Base-by-base conservation (phyloP, 2,329 filamentous ascomycete genomes). In the Trichophyton rubrum region DNA sequence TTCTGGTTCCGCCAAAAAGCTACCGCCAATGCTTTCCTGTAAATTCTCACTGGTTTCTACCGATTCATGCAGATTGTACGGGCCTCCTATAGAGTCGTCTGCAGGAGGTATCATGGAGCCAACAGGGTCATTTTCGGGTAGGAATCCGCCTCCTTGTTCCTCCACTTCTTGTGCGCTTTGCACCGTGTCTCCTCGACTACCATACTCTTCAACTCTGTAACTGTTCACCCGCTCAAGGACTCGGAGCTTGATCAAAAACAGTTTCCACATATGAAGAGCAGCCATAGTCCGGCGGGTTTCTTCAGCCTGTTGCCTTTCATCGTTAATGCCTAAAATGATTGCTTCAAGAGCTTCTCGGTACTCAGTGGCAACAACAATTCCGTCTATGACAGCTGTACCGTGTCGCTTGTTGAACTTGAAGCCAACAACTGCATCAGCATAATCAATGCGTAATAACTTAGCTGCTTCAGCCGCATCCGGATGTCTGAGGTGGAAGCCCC, bases 351-450 rank as follows among this genome's bases (percentile, higher is more conserved):
- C 90, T 60, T 91, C 88, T 6, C 77, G 79, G 63, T 85, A 83
- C 70, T 92, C 87, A 15, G 74, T 70, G 0, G 90, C 86, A 0
- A 95, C 84, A 0, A 99, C 84, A 0, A 87, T 82, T 1, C 93
- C 93, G 41, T 83, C 81, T 1, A 93, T 75, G 2, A 96, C 81
- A 1, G 93, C 90, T 1, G 90, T 96, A 15, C 92, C 92, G 60
- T 89, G 85, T 2, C 89, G 83, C 0, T 90, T 90, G 68, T 84
- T 86, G 75, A 97, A 99, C 41, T 86, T 80, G 68, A 97, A 99
- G 0, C 92, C 92, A 0, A 87, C 93, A 3, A 99, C 83, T 0
- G 93, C 93, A 35, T 92, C 89, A 1, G 89, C 89, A 71, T 88
- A 95, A 73, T 97, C 90, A 17, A 97, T 80, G 0, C 85, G 85